Evolutionary conservation across 331 rosid genomes (phyloP), one percentile per base, ranked within the genome.

Genomic region (Telfairia occidentalis): DNA sequence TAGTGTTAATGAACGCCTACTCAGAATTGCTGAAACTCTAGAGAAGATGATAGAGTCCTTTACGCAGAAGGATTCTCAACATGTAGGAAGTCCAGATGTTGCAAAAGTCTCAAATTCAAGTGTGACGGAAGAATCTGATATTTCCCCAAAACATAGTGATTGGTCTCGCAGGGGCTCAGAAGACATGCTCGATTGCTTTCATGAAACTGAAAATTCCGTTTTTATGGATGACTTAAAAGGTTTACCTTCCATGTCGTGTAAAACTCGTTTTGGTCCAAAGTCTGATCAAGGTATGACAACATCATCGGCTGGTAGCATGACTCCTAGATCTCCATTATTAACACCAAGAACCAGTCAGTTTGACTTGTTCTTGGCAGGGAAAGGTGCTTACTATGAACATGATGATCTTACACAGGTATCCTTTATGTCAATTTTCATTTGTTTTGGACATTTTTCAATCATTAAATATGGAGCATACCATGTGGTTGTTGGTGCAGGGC

Each of bases 271-370:
- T 85, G 98, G 96, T 76, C 98, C 96, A 26, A 95, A 91, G 89
- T 95, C 98, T 82, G 98, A 95, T 83, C 98, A 91, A 72, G 98
- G 98, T 78, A 92, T 95, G 97, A 86, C 98, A 35, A 88, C 97
- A 46, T 95, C 98, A 79, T 95, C 98, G 60, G 98, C 96, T 13
- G 98, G 97, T 80, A 95, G 98, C 89, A 88, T 95, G 96, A 95
- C 98, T 77, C 98, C 98, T 60, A 90, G 98, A 78, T 95, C 98
- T 86, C 98, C 98, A 5, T 72, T 95, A 78, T 81, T 91, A 88
- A 95, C 98, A 54, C 98, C 98, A 55, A 89, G 95, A 86, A 87
- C 90, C 59, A 95, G 96, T 85, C 96, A 87, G 80, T 88, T 95
- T 84, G 98, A 95, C 77, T 82, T 95, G 83, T 90, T 95, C 71